These are phyloP conservation scores for Gastrolobium villosum DNA, from an alignment of 306 rosid genomes.

Conservation along the genomic window DNA sequence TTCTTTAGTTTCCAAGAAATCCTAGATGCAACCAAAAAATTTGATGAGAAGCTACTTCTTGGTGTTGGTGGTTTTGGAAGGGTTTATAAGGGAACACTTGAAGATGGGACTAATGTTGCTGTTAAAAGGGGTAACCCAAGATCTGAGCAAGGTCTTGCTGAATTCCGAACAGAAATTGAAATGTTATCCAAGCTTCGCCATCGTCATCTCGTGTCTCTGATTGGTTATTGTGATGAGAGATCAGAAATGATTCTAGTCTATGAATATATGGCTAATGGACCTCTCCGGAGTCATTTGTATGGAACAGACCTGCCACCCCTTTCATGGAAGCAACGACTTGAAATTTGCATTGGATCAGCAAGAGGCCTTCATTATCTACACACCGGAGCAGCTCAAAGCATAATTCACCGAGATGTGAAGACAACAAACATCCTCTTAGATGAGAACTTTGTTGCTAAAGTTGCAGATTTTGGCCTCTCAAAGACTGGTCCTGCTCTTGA, in stretches of 20 bases:
- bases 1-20: conserved; percentile 80
- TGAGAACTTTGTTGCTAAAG: conserved; percentile 88
- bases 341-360: conserved; percentile 91
- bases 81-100: conserved; percentile 86
- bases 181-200: conserved; percentile 94
- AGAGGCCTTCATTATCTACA: conserved; percentile 93
- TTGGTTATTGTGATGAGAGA: conserved; percentile 90
- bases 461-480: conserved; percentile 93
- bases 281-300: conserved; percentile 84
- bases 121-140: conserved; percentile 86
- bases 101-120: conserved; percentile 84
- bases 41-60: conserved; percentile 77
- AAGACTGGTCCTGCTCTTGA: conserved; percentile 85
- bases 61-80: conserved; percentile 95
- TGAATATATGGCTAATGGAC: conserved; percentile 95
- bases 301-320: conserved; percentile 79
- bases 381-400: conserved; percentile 85
- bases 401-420: conserved; percentile 94
- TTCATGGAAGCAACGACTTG: conserved; percentile 87
- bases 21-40: conserved; percentile 80
- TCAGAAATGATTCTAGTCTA: conserved; percentile 90
- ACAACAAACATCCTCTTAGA: conserved; percentile 90
- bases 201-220: conserved; percentile 89
- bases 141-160: conserved; percentile 92
- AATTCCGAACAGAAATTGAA: conserved; percentile 90